phyloP scores from a whole-genome alignment of 2,329 filamentous ascomycete genomes.

The Alternaria arbusti region DNA sequence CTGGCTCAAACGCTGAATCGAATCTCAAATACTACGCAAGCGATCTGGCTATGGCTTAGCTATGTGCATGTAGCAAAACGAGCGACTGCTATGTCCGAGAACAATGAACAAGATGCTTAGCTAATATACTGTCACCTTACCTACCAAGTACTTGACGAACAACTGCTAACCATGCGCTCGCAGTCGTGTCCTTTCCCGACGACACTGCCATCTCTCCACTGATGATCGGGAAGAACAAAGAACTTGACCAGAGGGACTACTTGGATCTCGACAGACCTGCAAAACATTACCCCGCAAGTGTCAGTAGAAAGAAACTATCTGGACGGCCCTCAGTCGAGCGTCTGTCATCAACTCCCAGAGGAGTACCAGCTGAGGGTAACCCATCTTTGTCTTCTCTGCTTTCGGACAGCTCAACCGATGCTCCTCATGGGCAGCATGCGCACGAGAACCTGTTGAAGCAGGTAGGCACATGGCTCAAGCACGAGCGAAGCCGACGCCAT shows the following conservation, averaged over 20 bases:
- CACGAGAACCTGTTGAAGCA: constrained; percentile 67
- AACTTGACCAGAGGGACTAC: constrained; percentile 52
- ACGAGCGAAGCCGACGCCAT: constrained; percentile 74
- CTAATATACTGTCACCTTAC: background rate
- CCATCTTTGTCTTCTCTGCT: constrained; percentile 39
- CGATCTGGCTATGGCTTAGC: background rate
- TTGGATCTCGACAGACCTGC: constrained; percentile 48
- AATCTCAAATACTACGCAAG: background rate
- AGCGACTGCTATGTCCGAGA: background rate
- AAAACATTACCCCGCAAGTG: constrained; percentile 47
- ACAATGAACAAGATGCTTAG: background rate
- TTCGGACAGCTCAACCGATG: constrained; percentile 37
- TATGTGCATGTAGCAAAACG: background rate
- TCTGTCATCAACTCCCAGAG: constrained; percentile 30
- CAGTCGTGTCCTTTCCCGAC: constrained; percentile 56
- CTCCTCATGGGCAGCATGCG: constrained; percentile 28
- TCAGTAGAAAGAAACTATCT: constrained; percentile 51
- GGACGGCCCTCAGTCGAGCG: constrained; percentile 50
- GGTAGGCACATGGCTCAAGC: constrained; percentile 82
- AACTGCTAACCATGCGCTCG: constrained; percentile 28
- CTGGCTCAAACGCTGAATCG: background rate
- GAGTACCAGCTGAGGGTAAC: constrained; percentile 31
- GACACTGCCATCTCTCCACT: constrained; percentile 55
- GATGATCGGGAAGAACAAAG: constrained; percentile 54
- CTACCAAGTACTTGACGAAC: constrained; percentile 5